Conservation (phyloP, 352 stramenopile species). For the Globisporangium middletonii region DNA sequence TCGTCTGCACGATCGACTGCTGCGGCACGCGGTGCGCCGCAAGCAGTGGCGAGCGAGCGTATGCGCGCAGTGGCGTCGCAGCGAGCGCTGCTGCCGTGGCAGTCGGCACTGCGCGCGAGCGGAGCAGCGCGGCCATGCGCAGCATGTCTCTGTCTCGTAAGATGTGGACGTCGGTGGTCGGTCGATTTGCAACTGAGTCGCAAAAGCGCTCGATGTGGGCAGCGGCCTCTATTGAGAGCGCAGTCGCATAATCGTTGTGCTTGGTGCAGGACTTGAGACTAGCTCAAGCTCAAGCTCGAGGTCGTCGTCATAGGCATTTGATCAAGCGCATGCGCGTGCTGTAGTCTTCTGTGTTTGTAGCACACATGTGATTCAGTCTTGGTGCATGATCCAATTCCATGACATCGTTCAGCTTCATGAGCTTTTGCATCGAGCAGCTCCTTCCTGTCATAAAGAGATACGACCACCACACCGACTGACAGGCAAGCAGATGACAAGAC, state of each 20-base stretch:
- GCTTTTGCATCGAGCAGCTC: too few species aligned
- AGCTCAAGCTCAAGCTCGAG: neutral
- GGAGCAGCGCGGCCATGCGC: constrained; percentile 2
- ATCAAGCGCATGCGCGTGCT: neutral
- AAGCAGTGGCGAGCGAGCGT: neutral
- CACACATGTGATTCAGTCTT: too few species aligned
- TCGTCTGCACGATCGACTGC: neutral
- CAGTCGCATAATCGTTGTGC: neutral
- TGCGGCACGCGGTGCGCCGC: constrained; percentile 4
- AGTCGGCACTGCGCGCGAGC: neutral
- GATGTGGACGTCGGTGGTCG: too few species aligned
- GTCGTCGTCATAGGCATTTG: constrained; percentile 3
- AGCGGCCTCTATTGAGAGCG: neutral
- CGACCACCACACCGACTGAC: neutral
- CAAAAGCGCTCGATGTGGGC: neutral
- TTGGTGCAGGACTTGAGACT: neutral
- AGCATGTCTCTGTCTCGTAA: constrained; percentile 10
- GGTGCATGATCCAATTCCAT: too few species aligned
- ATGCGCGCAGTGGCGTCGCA: neutral
- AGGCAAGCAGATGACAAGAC: constrained; percentile 4
- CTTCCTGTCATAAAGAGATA: neutral
- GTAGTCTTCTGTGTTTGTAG: too few species aligned
- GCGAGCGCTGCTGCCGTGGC: neutral
- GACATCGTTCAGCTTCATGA: too few species aligned
- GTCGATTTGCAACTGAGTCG: neutral